These are phyloP conservation scores for Pichia sp. DNA, from an alignment of 1,139 yeast genomes.

Conservation along the genomic window DNA sequence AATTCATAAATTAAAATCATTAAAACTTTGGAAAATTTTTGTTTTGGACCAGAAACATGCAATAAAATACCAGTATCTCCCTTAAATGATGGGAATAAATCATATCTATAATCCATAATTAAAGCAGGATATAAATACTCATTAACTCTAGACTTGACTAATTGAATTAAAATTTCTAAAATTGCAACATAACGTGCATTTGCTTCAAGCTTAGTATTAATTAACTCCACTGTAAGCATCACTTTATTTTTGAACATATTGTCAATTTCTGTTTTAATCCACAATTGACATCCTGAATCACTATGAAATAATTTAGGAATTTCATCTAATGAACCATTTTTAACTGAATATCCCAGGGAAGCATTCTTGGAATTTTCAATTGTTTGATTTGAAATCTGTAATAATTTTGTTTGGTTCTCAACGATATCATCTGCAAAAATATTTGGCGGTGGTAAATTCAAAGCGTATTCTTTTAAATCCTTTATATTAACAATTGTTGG, in stretches of 20 bases:
- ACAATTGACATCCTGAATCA: conserved; percentile 38
- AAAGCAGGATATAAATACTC: conserved; percentile 44
- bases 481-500: neutral
- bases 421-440: conserved; percentile 31
- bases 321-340: conserved; percentile 22
- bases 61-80: conserved; percentile 46
- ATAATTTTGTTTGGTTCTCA: conserved; percentile 22
- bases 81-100: conserved; percentile 42
- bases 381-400: conserved; percentile 21
- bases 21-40: conserved; percentile 33
- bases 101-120: conserved; percentile 48
- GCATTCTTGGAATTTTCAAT: conserved; percentile 25
- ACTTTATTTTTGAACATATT: conserved; percentile 18
- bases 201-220: conserved; percentile 27
- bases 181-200: conserved; percentile 35
- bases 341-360: conserved; percentile 30
- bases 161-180: conserved; percentile 45
- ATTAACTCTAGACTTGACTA: conserved; percentile 37
- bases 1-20: conserved; percentile 25
- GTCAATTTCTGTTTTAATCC: conserved; percentile 39
- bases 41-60: conserved; percentile 43
- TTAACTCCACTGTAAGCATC: conserved; percentile 41
- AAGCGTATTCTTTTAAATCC: conserved; percentile 14
- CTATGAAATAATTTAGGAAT: conserved; percentile 30
- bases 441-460: conserved; percentile 26